These are phyloP conservation scores for Mucor irregularis DNA, from an alignment of 371 early-diverging fungal species.

Conservation along the genomic window DNA sequence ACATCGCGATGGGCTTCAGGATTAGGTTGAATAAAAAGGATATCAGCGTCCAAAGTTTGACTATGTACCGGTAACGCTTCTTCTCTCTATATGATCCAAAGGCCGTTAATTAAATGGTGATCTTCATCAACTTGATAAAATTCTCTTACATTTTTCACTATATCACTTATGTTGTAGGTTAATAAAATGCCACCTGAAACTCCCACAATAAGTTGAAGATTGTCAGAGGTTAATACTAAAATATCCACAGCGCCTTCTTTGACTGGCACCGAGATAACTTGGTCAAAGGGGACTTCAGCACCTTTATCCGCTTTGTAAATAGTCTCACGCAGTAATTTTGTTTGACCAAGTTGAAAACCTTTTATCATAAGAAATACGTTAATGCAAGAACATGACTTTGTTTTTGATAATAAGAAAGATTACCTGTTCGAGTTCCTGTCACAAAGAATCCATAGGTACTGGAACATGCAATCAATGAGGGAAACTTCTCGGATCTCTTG, in stretches of 20 bases:
- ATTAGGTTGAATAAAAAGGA: conserved; percentile 42
- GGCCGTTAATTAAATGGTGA: no score
- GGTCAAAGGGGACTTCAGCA: conserved; percentile 8
- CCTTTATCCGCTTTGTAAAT: conserved; percentile 27
- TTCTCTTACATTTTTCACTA: conserved; percentile 28
- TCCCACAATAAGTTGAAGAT: conserved; percentile 31
- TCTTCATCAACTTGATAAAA: not conserved
- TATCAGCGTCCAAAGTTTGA: conserved; percentile 17
- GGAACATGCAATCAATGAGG: conserved; percentile 38
- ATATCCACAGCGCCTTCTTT: conserved; percentile 32
- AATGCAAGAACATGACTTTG: not conserved
- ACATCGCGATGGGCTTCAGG: conserved; percentile 37
- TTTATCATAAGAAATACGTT: not conserved
- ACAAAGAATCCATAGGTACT: conserved; percentile 46
- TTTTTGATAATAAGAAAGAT: not conserved
- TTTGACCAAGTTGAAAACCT: conserved; percentile 42
- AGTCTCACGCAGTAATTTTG: conserved; percentile 22
- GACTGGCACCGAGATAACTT: conserved; percentile 4
- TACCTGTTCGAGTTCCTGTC: conserved; percentile 38
- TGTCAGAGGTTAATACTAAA: conserved; percentile 32
- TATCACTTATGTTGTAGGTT: conserved; percentile 34
- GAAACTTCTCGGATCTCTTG: conserved; percentile 10
- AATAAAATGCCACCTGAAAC: conserved; percentile 27
- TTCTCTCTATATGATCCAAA: not conserved
- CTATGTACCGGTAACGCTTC: conserved; percentile 20